A percentile compares a stretch with the other conserved stretches of the same genome.
Evolutionary conservation across 2,329 filamentous ascomycete species (phyloP).

Genomic region (Alternaria alternata): DNA sequence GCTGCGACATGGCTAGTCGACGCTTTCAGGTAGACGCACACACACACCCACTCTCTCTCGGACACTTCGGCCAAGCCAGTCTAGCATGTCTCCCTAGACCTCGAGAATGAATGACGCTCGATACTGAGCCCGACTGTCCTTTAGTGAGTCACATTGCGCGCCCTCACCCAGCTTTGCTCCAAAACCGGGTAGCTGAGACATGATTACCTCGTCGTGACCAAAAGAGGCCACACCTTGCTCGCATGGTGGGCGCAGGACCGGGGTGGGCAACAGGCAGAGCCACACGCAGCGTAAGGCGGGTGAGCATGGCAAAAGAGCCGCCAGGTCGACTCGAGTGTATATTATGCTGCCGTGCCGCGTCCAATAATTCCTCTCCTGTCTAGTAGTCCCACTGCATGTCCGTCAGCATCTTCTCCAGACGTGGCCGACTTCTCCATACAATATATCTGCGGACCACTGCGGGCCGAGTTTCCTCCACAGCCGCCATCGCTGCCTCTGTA

Average conservation of each 20-base stretch:
- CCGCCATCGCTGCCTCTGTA: conserved; percentile 5
- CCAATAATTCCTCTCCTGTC: conserved; percentile 10
- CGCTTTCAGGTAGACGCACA: background rate
- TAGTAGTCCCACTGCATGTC: no score
- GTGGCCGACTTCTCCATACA: background rate
- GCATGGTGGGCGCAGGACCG: conserved; percentile 28
- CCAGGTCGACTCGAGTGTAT: conserved; percentile 17
- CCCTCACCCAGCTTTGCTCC: conserved; percentile 15
- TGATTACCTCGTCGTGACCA: conserved; percentile 36
- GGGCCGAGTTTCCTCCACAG: conserved; percentile 26
- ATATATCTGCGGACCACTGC: conserved; percentile 18
- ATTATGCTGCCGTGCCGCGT: conserved; percentile 28
- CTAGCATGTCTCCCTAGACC: conserved; percentile 1
- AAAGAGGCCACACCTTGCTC: conserved; percentile 39
- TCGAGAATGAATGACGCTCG: conserved; percentile 9
- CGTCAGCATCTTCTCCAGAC: background rate
- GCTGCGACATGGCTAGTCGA: conserved; percentile 18
- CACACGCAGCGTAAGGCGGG: conserved; percentile 19
- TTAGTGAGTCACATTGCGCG: conserved; percentile 42
- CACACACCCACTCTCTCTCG: conserved; percentile 5
- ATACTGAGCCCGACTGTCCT: conserved; percentile 10
- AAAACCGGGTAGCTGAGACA: conserved; percentile 28
- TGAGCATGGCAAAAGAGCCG: conserved; percentile 20
- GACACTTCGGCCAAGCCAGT: conserved; percentile 4
- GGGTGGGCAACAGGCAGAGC: conserved; percentile 22